Base-by-base conservation (phyloP, 352 stramenopile genomes). In the Phytophthora ramorum region DNA sequence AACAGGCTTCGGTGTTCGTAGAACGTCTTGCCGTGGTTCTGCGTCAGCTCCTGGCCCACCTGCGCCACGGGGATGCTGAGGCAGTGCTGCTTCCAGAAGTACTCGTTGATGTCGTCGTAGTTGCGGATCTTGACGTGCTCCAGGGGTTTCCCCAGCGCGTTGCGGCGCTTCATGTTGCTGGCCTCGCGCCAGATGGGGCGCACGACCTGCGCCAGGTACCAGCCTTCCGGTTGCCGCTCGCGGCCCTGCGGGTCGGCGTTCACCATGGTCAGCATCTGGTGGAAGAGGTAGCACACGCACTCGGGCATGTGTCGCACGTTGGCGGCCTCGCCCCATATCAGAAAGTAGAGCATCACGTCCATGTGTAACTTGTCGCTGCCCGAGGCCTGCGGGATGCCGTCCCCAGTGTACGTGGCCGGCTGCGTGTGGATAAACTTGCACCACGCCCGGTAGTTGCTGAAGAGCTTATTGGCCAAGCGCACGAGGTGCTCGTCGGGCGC, bases 221-320 rank as follows among this genome's bases (percentile, higher is more conserved):
- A 92, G 2, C 80, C 73, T 28, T 87, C 78, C 0, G 54, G 64
- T 16, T 86, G 74, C 7, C 59, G 68, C 17, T 87, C 66, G 16
- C 66, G 69, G 20, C 63, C 76, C n/a, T 78, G 53, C 2, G 76
- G 58, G 40, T 92, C 84, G 4, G 66, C 55, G 49, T 91, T 89
- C 17, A 88, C 58, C 49, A 78, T 58, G 3, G 51, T 66, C 44
- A 91, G 63, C 76, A 91, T 84, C 52, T 90, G 80, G 65, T 99
- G 96, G 71, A 98, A 99, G n/a, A 99, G 71, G 70, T 98, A 99
- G 83, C 96, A 99, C 34, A 98, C 51, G 75, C 95, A 98, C 67
- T 99, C 97, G 1, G 97, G 94, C 90, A 99, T 98, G 75, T 99
- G 96, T 19, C 96, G 84, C 22, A 99, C 73, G 71, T 99, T 99